Evolutionary conservation across 1,284 basidiomycete genomes (phyloP).

Genomic region (Omphalotus olearius): DNA sequence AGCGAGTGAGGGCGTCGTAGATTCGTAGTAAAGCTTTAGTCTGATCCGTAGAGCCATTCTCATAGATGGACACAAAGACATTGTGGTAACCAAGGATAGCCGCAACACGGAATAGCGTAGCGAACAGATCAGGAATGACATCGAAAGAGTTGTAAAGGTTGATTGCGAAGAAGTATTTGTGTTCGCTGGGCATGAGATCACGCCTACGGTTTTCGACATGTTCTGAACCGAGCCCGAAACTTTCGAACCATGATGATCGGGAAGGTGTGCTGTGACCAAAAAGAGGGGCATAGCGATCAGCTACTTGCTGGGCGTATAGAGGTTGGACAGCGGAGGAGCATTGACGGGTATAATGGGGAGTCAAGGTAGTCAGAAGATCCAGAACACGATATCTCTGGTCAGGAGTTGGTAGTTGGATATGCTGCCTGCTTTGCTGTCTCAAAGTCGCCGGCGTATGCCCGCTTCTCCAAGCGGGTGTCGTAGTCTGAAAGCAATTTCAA

Average conservation of each 20-base stretch:
- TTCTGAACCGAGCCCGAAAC: slow-evolving; percentile 39
- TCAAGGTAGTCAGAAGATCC: slow-evolving; percentile 79
- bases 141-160: slow-evolving; percentile 99
- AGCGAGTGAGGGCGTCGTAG: slow-evolving; percentile 85
- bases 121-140: slow-evolving; percentile 92
- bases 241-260: slow-evolving; percentile 59
- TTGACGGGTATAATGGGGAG: slow-evolving; percentile 86
- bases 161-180: slow-evolving; percentile 98
- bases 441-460: slow-evolving; percentile 44
- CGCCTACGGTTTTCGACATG: slow-evolving; percentile 33
- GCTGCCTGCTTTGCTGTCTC: slow-evolving; percentile 51
- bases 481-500: slow-evolving; percentile 21
- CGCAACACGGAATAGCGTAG: slow-evolving; percentile 90
- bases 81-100: slow-evolving; percentile 92
- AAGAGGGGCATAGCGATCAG: slow-evolving; percentile 79
- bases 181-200: slow-evolving; percentile 52
- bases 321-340: slow-evolving; percentile 83
- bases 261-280: slow-evolving; percentile 71
- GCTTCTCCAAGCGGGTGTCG: slow-evolving; percentile 50
- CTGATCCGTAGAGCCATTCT: slow-evolving; percentile 95
- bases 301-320: slow-evolving; percentile 79
- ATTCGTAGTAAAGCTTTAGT: slow-evolving; percentile 92
- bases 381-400: slow-evolving; percentile 83
- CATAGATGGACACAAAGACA: slow-evolving; percentile 95
- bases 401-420: slow-evolving; percentile 64